A percentile compares a stretch with the other conserved stretches of the same genome.
phyloP scores from a whole-genome alignment of 73 alveolate genomes.

The Paramecium tetraurelia region DNA sequence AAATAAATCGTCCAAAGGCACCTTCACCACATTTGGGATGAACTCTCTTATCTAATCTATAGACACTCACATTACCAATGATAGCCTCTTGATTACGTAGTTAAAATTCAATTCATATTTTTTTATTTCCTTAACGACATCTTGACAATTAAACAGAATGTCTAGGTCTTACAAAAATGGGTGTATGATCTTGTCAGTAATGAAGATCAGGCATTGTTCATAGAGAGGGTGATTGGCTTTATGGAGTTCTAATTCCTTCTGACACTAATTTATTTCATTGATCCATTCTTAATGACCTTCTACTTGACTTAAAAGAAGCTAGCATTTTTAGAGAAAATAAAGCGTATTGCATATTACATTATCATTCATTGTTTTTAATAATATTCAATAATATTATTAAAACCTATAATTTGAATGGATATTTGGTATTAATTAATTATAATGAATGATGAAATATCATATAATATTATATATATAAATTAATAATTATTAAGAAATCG shows the following conservation, averaged over 20 bases:
- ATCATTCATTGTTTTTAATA: not conserved
- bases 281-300: not conserved
- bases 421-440: not conserved
- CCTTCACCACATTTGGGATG: not conserved
- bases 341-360: not conserved
- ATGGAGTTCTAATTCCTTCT: not conserved
- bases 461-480: not conserved
- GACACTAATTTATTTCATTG: constrained; percentile 10
- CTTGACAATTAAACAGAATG: not conserved
- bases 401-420: not conserved
- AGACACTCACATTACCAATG: not conserved
- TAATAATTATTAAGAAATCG: not conserved
- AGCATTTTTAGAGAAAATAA: not conserved
- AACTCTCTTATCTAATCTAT: not conserved
- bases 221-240: not conserved
- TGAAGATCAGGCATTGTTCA: not conserved
- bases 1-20: constrained; percentile 13
- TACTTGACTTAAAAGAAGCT: not conserved
- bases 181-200: not conserved
- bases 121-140: not conserved
- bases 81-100: constrained; percentile 29
- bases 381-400: constrained; percentile 1
- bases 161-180: not conserved
- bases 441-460: not conserved
- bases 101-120: not conserved